Percentiles rank a stretch among this genome's conserved stretches.
Evolutionary conservation across 306 rosid species (phyloP).

Genomic region (Prunus mongolica): DNA sequence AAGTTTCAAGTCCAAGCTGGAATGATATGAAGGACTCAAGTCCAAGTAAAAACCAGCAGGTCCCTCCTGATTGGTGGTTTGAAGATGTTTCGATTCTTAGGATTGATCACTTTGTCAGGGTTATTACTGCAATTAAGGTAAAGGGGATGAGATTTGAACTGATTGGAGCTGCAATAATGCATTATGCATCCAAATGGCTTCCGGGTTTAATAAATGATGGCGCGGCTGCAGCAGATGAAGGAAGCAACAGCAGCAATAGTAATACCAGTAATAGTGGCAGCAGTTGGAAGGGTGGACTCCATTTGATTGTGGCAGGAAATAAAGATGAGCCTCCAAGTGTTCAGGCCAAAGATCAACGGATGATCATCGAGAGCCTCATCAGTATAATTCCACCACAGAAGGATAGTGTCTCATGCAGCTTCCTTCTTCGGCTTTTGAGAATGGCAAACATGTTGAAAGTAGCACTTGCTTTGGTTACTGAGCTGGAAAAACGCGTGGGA

Average conservation of each 20-base stretch:
- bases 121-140: conserved; percentile 87
- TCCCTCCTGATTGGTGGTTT: conserved; percentile 99
- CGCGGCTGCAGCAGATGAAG: conserved; percentile 46
- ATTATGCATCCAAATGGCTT: conserved; percentile 84
- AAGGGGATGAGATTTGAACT: conserved; percentile 90
- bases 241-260: conserved; percentile 39
- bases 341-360: conserved; percentile 80
- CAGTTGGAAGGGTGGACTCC: conserved; percentile 80
- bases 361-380: conserved; percentile 86
- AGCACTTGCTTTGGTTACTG: conserved; percentile 90
- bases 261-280: conserved; percentile 37
- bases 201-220: conserved; percentile 55
- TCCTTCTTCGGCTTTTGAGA: conserved; percentile 85
- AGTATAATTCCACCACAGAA: conserved; percentile 96
- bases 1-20: conserved; percentile 76
- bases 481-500: conserved; percentile 91
- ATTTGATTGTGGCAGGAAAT: conserved; percentile 63
- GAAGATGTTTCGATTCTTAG: conserved; percentile 88
- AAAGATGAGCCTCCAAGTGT: conserved; percentile 50
- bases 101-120: conserved; percentile 94
- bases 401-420: conserved; percentile 91
- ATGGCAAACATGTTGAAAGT: conserved; percentile 86
- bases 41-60: conserved; percentile 73
- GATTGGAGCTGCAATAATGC: conserved; percentile 78
- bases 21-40: conserved; percentile 74